Base-by-base conservation (phyloP, 2,329 filamentous ascomycete genomes). In the Fusarium redolens region DNA sequence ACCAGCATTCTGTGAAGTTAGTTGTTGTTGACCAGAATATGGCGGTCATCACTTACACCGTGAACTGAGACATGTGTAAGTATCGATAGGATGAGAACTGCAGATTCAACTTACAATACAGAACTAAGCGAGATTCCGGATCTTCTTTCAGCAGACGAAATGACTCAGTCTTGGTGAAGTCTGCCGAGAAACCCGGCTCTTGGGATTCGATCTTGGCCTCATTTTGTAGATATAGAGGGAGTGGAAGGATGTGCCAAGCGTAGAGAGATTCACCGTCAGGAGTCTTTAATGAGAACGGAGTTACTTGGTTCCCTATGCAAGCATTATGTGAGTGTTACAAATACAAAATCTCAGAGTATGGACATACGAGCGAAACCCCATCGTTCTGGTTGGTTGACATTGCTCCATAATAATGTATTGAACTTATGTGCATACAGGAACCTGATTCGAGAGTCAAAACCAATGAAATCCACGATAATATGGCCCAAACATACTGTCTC, bases 221-320 rank as follows among this genome's bases (percentile, higher is more conserved):
- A 75, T 97, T 88, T 73, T 92, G 86, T 11, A 90, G 85, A 80
- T 97, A 97, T 1, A 94, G 84, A 57, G 92, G 90, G 11, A 97
- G 82, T 0, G 96, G 96, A 54, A 98, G 84, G 61, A 98, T 88
- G 78, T 98, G 96, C 96, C 96, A 98, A 31, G 93, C 93, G 79
- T 96, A 97, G 22, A 98, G 84, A 4, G 85, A 90, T 81, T 95
- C 92, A 43, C 91, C 90, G 80, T 98, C 95, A 3, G 90, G 85
- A 0, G 94, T 96, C 7, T 83, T 84, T 41, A 98, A 83, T 52
- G 89, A 90, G 80, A 98, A 98, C 0, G 96, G 93, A 10, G 94
- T 95, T 5, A 97, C 92, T 83, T 98, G 96, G 75, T 95, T 94
- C 79, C 90, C 93, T 96, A 75, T 4, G 47, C 22, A 18, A 30